Base-by-base conservation (phyloP, 805 yeast species). In the Candida xiaguanensis region DNA sequence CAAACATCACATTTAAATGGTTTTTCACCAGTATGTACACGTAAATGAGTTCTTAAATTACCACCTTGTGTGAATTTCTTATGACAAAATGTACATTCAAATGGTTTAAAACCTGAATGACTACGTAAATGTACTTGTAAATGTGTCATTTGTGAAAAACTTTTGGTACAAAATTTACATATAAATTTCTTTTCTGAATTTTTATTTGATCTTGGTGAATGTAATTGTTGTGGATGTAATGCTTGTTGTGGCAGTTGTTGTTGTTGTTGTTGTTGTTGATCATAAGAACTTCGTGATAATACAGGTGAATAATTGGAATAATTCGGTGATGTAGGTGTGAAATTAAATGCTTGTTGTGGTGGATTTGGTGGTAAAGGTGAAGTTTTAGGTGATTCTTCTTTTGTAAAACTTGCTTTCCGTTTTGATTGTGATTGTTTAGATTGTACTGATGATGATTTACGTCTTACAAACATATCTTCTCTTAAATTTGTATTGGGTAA, bases 21-120 rank as follows among this genome's bases (percentile, higher is more conserved):
- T 55, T 85, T 85, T 52, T 90, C 96, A 19, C 96, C 96, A 0
- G 96, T 88, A 53, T 88, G 96, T 24, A 88, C 67, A 46, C 96
- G 67, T 52, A 80, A 67, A 64, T 89, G 96, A 0, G 96, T 89
- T 40, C 95, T 63, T 48, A 89, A 65, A 59, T 88, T 88, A 16
- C 96, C 96, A 33, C 95, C 91, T 58, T 88, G 96, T 0, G 96
- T 86, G 50, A 88, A 88, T 38, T 83, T 62, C 58, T 88, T 88
- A 12, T 79, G 82, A 64, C 96, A 89, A 51, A 67, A 82, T 15
- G 74, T 72, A 58, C 96, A 89, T 50, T 74, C 80, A 56, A 80
- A 88, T 8, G 96, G 96, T 53, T 88, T 83, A 46, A 77, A 76
- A 0, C 96, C 96, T 52, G 88, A 82, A 57, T 88, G 96, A 0